Conservation (phyloP, 139 green algal species). For the Volvox reticuliferus region DNA sequence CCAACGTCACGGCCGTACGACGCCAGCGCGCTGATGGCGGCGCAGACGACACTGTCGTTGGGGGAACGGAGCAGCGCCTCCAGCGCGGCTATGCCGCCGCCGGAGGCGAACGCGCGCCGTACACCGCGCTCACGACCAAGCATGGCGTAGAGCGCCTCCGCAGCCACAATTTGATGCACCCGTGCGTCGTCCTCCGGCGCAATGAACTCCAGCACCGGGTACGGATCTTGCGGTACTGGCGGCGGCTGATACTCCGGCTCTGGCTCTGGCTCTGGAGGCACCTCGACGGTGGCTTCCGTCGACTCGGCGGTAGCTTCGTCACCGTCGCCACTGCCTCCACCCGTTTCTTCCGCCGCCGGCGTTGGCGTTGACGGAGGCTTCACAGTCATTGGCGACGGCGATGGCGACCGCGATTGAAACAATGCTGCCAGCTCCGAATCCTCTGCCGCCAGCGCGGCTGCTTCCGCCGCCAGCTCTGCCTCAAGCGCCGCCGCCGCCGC, state of each 20-base stretch:
- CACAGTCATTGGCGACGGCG: neutral
- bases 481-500: slow-evolving; percentile 25
- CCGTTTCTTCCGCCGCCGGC: neutral
- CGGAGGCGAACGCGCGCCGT: slow-evolving; percentile 35
- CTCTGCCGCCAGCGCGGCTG: slow-evolving; percentile 31
- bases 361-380: neutral
- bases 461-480: slow-evolving; percentile 22
- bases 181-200: slow-evolving; percentile 26
- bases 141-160: slow-evolving; percentile 57
- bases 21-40: slow-evolving; percentile 34
- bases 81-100: slow-evolving; percentile 39
- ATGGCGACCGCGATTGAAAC: neutral
- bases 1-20: slow-evolving; percentile 49
- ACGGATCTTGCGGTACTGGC: neutral
- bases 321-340: neutral
- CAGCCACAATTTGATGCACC: slow-evolving; percentile 50
- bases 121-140: slow-evolving; percentile 50
- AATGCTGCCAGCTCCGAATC: slow-evolving; percentile 31
- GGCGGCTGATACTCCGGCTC: neutral
- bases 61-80: slow-evolving; percentile 5
- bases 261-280: neutral
- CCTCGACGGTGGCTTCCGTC: neutral
- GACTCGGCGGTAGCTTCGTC: neutral
- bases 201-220: neutral
- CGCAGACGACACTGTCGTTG: slow-evolving; percentile 41